A percentile compares a stretch with the other conserved stretches of the same genome.
Evolutionary conservation across 164 flowering plant species (phyloP).

Genomic region (Vitis labrusca): DNA sequence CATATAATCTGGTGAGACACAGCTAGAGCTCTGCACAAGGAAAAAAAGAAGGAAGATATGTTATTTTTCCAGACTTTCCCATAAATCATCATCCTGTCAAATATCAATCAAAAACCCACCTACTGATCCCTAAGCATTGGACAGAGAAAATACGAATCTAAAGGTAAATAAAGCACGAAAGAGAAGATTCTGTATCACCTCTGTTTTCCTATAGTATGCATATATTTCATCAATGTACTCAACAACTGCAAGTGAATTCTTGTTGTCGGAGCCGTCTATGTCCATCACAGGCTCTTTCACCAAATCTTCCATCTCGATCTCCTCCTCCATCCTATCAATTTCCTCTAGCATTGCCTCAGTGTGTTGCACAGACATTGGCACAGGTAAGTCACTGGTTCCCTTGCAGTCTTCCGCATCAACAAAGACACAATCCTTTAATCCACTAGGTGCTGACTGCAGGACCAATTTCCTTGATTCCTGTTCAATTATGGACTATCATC

Average conservation of each 20-base stretch:
- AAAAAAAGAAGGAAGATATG: neutral
- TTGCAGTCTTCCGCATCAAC: conserved; percentile 51
- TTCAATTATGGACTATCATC: neutral
- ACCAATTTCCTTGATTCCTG: conserved; percentile 38
- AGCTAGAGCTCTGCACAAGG: conserved; percentile 44
- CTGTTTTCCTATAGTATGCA: conserved; percentile 54
- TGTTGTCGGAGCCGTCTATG: conserved; percentile 63
- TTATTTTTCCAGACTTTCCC: no score
- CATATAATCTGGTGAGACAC: conserved; percentile 71
- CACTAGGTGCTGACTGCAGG: conserved; percentile 15
- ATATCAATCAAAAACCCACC: no score
- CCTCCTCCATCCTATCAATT: conserved; percentile 73
- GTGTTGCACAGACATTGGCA: conserved; percentile 67
- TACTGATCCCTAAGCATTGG: no score
- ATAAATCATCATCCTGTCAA: no score
- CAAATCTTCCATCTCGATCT: conserved; percentile 82
- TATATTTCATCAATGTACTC: conserved; percentile 83
- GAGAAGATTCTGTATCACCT: conserved; percentile 31
- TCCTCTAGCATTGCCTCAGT: conserved; percentile 78
- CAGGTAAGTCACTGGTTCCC: conserved; percentile 26
- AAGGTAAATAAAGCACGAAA: no score
- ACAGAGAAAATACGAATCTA: no score
- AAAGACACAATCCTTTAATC: conserved; percentile 37
- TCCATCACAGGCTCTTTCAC: conserved; percentile 47
- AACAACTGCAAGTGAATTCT: conserved; percentile 73